Base-by-base conservation (phyloP, 768 basidiomycete genomes). In the Leccinum broughii region DNA sequence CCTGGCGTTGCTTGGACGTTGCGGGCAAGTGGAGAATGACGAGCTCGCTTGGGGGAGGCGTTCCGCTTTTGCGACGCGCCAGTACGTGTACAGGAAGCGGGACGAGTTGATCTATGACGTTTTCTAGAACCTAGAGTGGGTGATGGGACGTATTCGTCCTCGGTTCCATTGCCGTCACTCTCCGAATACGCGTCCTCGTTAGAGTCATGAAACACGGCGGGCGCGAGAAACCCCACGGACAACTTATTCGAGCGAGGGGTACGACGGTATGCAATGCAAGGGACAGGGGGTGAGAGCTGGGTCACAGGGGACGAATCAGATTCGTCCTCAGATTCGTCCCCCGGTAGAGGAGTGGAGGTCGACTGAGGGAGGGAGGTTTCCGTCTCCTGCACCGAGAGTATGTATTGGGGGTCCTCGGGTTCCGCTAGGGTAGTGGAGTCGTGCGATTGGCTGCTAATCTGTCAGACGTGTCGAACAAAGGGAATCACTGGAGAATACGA, bases 61-160 rank as follows among this genome's bases (percentile, higher is more conserved):
- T 34, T 46, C 37, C 56, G 63, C 37, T 54, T 66, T 35, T 50
- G 61, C 6, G 64, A 51, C 44, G 60, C 26, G 39, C 57, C 8
- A 55, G 22, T 51, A 17, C 39, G 13, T 8, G 59, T 3, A 22
- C 54, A 14, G n/a, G 28, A 22, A 4, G 30, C 26, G 26, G 60
- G 39, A 24, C 62, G 66, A 52, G 52, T 4, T n/a, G 60, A 56
- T 26, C 74, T 73, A 44, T 54, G 63, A 46, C 77, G 80, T 54
- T 77, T 78, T 8, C 69, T 66, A n/a, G 72, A 67, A 53, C 60
- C 69, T 44, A 73, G 62, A 37, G 59, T 56, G 39, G 77, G 72
- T 3, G 78, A 76, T 4, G 83, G 80, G 28, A 77, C 22, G 60
- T 83, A 82, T 60, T 82, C 79, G 53, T 80, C 80, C 60, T 80